These are phyloP conservation scores for Cercophora newfieldiana DNA, from an alignment of 495 filamentous ascomycete genomes.

Conservation along the genomic window DNA sequence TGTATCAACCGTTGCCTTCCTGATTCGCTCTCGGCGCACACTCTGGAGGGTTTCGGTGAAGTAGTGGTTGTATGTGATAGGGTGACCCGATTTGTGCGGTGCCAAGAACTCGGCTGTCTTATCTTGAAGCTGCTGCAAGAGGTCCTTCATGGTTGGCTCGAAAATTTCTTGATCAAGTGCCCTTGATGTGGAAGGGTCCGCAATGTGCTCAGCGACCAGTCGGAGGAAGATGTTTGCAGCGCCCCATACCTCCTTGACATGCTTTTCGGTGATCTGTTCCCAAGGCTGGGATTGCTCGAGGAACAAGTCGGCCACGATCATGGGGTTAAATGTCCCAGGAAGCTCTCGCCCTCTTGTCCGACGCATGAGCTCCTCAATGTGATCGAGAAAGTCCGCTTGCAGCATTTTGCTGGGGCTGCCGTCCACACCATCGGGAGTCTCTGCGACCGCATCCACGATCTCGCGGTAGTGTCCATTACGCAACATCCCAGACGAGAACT, in stretches of 20 bases:
- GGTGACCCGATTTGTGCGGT: constrained; percentile 40
- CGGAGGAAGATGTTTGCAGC: constrained; percentile 30
- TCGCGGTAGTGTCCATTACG: constrained; percentile 46
- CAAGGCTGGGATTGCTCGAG: constrained; percentile 44
- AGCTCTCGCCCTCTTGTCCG: constrained; percentile 44
- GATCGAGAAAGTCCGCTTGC: constrained; percentile 27
- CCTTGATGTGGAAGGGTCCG: constrained; percentile 34
- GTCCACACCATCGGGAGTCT: not conserved
- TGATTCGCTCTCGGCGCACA: constrained; percentile 29
- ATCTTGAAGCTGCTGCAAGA: constrained; percentile 23
- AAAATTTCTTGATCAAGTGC: constrained; percentile 34
- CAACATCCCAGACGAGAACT: constrained; percentile 55
- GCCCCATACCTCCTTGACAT: constrained; percentile 30
- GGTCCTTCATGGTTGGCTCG: constrained; percentile 28
- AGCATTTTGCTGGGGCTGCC: not conserved
- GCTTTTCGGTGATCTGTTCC: constrained; percentile 27
- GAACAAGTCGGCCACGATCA: constrained; percentile 50
- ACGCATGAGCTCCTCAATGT: constrained; percentile 35
- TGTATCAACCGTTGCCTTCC: not conserved
- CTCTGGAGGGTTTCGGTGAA: constrained; percentile 52
- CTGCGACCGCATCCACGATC: constrained; percentile 24
- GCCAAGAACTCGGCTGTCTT: constrained; percentile 40
- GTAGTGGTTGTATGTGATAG: constrained; percentile 61
- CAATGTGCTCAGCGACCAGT: constrained; percentile 27
- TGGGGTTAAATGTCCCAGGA: constrained; percentile 49